Percentiles rank a stretch among this genome's conserved stretches.
Evolutionary conservation across 2,329 filamentous ascomycete species (phyloP).

Genomic region (Fusarium solani-melongenae): DNA sequence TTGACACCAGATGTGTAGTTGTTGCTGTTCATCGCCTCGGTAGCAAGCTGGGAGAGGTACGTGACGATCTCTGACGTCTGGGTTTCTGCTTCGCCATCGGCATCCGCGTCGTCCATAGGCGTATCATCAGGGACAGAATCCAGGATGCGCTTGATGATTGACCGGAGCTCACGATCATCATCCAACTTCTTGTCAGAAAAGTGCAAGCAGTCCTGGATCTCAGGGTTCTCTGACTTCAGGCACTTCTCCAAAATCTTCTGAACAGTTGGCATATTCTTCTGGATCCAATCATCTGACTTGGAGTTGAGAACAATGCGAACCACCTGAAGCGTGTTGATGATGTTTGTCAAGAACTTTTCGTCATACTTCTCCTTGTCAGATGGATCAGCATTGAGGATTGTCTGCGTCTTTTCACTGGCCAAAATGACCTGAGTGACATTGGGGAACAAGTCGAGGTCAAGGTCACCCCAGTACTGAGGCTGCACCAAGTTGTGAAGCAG

Average conservation of each 20-base stretch:
- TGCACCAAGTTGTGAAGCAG: conserved; percentile 87
- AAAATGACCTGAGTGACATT: conserved; percentile 90
- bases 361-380: conserved; percentile 78
- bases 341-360: conserved; percentile 85
- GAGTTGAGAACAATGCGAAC: conserved; percentile 89
- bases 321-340: conserved; percentile 94
- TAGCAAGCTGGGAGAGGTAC: conserved; percentile 86
- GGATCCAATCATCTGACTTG: conserved; percentile 91
- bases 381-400: conserved; percentile 68
- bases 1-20: conserved; percentile 92
- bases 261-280: conserved; percentile 78
- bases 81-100: conserved; percentile 84
- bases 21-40: conserved; percentile 83
- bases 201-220: conserved; percentile 94
- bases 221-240: conserved; percentile 86
- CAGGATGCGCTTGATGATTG: conserved; percentile 83
- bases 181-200: conserved; percentile 76
- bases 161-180: conserved; percentile 76
- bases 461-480: conserved; percentile 88
- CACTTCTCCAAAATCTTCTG: conserved; percentile 93
- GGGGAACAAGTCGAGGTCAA: conserved; percentile 90
- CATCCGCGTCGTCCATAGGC: conserved; percentile 80
- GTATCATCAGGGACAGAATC: conserved; percentile 85
- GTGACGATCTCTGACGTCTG: conserved; percentile 88
- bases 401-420: conserved; percentile 79